phyloP scores from a whole-genome alignment of 2,329 filamentous ascomycete genomes.

The Metarhizium rileyi region DNA sequence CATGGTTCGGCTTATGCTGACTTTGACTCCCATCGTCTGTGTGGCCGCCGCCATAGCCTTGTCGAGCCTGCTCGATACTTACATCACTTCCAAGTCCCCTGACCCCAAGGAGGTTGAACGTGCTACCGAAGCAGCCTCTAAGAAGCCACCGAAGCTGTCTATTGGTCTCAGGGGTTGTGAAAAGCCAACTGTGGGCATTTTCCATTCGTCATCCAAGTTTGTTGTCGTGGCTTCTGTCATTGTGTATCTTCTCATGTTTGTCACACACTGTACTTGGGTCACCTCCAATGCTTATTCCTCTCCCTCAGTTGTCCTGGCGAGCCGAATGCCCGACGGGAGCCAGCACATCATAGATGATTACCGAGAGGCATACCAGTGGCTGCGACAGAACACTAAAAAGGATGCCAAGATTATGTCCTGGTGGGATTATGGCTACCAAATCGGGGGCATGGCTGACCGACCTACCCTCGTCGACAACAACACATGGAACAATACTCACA shows the following conservation, averaged over 20 bases:
- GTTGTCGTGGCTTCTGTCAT: conserved; percentile 64
- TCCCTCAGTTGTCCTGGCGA: conserved; percentile 91
- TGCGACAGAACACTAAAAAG: conserved; percentile 89
- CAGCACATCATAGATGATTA: conserved; percentile 99
- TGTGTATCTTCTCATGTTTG: conserved; percentile 82
- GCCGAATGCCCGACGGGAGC: conserved; percentile 82
- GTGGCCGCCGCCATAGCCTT: conserved; percentile 83
- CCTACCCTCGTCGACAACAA: conserved; percentile 98
- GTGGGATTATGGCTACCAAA: conserved; percentile 99
- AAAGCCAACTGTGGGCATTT: conserved; percentile 73
- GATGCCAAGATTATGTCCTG: conserved; percentile 99
- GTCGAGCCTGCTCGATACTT: conserved; percentile 82
- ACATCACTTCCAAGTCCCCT: conserved; percentile 59
- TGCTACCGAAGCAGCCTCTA: conserved; percentile 41
- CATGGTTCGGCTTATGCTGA: conserved; percentile 99
- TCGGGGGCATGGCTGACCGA: conserved; percentile 96
- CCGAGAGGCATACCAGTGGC: conserved; percentile 98
- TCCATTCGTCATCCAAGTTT: conserved; percentile 67
- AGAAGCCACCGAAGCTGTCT: conserved; percentile 40
- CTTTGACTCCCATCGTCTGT: conserved; percentile 90
- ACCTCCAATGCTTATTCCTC: conserved; percentile 99
- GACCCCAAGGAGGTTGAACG: conserved; percentile 36
- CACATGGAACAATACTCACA: conserved; percentile 99
- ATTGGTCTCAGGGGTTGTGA: conserved; percentile 57
- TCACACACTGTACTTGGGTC: conserved; percentile 97